Percentiles rank a stretch among this genome's conserved stretches.
Evolutionary conservation across 139 green algal species (phyloP).

Genomic region (Chlorella ohadii): DNA sequence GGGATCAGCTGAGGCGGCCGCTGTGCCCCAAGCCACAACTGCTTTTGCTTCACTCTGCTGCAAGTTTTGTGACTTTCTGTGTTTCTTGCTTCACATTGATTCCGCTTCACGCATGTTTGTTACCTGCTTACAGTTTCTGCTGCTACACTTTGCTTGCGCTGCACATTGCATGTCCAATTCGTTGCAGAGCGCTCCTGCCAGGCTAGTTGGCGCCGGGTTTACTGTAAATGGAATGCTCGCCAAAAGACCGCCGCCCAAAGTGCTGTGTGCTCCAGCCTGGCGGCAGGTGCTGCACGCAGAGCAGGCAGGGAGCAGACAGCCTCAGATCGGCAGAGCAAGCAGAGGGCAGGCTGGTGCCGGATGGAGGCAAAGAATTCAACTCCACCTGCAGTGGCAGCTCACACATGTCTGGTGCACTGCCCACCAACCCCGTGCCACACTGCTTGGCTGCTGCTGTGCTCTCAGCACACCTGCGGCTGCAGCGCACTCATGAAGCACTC

Average conservation of each 20-base stretch:
- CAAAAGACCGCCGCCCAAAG: conserved; percentile 20
- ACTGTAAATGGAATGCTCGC: conserved; percentile 14
- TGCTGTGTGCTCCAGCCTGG: conserved; percentile 71
- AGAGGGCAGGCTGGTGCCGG: too few species aligned
- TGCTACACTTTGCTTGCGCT: too few species aligned
- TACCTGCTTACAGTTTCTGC: not conserved
- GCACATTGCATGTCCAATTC: not conserved
- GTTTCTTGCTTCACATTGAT: too few species aligned
- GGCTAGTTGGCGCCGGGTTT: not conserved
- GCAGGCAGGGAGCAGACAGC: not conserved
- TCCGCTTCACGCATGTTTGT: too few species aligned
- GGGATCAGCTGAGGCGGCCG: too few species aligned
- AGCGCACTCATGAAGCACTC: conserved; percentile 68
- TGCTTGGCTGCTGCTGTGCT: too few species aligned
- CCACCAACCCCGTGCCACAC: too few species aligned
- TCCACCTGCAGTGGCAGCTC: too few species aligned
- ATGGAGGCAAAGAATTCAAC: too few species aligned
- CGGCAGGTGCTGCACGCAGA: conserved; percentile 55
- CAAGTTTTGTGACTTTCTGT: not conserved
- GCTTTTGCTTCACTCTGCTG: not conserved
- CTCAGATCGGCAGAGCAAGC: too few species aligned
- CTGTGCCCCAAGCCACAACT: not conserved
- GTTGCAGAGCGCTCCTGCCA: not conserved
- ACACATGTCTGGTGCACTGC: too few species aligned
- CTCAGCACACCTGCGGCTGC: conserved; percentile 44